Conservation (phyloP, 106 monocot genomes). For the Dendrobium huoshanense region DNA sequence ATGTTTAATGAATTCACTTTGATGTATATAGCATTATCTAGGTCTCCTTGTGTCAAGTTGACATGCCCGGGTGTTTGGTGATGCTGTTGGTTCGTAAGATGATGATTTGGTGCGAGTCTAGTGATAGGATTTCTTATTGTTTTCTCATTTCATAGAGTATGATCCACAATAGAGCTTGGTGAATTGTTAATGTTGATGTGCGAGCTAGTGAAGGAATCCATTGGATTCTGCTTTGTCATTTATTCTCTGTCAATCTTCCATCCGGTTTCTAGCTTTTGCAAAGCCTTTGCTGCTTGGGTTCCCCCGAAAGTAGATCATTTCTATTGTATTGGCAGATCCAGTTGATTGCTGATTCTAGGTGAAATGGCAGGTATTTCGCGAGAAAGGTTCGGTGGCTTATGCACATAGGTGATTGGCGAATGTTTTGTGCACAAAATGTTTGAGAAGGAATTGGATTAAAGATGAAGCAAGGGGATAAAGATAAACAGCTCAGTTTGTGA, state of each 20-base stretch:
- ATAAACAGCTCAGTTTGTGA: neutral
- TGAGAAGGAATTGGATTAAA: neutral
- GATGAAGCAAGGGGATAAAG: neutral
- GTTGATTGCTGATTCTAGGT: neutral
- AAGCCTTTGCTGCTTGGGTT: neutral
- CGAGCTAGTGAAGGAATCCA: neutral
- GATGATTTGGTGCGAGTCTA: neutral
- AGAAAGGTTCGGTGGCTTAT: neutral
- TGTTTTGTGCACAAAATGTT: neutral
- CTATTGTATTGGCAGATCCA: neutral
- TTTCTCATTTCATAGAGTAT: neutral
- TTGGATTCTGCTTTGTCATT: neutral
- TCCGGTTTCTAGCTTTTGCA: neutral
- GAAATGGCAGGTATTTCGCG: neutral
- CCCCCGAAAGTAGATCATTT: neutral
- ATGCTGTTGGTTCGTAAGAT: neutral
- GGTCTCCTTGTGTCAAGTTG: neutral
- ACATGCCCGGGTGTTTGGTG: neutral
- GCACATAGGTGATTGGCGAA: neutral
- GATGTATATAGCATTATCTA: neutral
- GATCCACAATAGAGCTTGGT: neutral
- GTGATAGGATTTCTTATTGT: neutral
- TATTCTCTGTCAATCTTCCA: neutral
- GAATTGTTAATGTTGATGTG: neutral
- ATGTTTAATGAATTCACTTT: conserved; percentile 1